Evolutionary conservation across 2,329 filamentous ascomycete species (phyloP), one percentile per base, ranked within the genome.

Genomic region (Fusarium siculi): DNA sequence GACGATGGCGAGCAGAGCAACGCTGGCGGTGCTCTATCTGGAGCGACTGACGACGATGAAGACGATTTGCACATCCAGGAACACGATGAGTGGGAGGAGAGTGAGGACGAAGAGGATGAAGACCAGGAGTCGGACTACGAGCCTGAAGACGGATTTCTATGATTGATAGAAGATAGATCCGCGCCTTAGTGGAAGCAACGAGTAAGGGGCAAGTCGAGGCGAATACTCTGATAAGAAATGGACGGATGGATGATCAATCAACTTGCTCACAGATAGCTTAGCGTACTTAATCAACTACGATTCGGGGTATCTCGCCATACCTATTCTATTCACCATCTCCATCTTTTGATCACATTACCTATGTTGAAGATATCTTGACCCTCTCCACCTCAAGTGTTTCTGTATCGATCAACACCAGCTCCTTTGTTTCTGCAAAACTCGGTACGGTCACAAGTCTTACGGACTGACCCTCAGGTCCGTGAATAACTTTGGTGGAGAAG

Each of bases 371-470:
- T 68, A 91, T 88, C 77, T 89, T 91, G 28, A 98, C 85, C 54
- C 89, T 85, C 74, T 95, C 92, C 2, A 93, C 91, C 52, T 95
- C 93, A 67, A 98, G 82, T 4, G 93, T 97, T 82, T 98, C 95
- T 50, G 90, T 86, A 83, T 99, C 96, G 16, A 99, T 84, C 57
- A 99, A 79, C 2, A 98, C 90, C 28, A 99, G 78, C 83, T 97
- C 91, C 23, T 92, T 92, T 0, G 93, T 95, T 72, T 92, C 87
- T 2, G 88, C 87, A 79, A 98, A 99, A 28, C 89, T 92, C 1
- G 97, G 97, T 43, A 99, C 88, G 1, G 93, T 88, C n/a, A 99
- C 85, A 7, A 98, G 84, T 46, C 94, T 87, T 14, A 97, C 93
- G 23, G 84, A 83, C 80, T 97, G 92, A 2, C 91, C 92, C 2